phyloP scores from a whole-genome alignment of 805 yeast genomes.

The Candida broadrunensis region DNA sequence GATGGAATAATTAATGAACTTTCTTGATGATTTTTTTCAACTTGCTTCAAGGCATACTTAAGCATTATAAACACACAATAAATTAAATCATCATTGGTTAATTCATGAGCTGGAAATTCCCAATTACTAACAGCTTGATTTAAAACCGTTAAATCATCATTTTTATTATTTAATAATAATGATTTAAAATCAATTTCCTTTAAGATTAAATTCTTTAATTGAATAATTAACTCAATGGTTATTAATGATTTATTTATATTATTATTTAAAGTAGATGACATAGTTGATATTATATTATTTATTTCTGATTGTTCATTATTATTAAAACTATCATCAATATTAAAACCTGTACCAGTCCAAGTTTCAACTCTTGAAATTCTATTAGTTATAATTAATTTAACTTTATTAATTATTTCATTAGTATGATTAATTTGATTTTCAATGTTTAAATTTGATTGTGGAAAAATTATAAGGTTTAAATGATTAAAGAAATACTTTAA shows the following conservation, averaged over 20 bases:
- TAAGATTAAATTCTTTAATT: conserved; percentile 22
- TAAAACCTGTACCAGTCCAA: conserved; percentile 39
- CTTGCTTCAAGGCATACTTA: conserved; percentile 36
- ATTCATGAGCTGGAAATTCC: conserved; percentile 70
- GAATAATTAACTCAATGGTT: conserved; percentile 18
- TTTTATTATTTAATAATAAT: conserved; percentile 22
- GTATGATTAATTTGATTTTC: not conserved
- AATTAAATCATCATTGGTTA: conserved; percentile 62
- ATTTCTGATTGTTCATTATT: conserved; percentile 7
- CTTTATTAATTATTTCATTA: conserved; percentile 12
- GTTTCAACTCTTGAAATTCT: conserved; percentile 39
- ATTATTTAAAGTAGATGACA: conserved; percentile 27
- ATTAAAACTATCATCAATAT: conserved; percentile 13
- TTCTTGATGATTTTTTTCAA: conserved; percentile 5
- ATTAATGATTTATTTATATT: conserved; percentile 21
- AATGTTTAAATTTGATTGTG: not conserved
- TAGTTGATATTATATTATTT: conserved; percentile 29
- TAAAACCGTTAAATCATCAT: conserved; percentile 21
- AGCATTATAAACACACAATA: conserved; percentile 59
- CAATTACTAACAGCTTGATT: conserved; percentile 52
- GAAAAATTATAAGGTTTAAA: conserved; percentile 27
- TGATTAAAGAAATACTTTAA: conserved; percentile 37
- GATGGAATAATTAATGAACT: conserved; percentile 16
- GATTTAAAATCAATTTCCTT: conserved; percentile 27
- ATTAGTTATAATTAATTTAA: conserved; percentile 22